These are phyloP conservation scores for Arthromyces matolae DNA, from an alignment of 768 basidiomycete genomes.

Conservation along the genomic window DNA sequence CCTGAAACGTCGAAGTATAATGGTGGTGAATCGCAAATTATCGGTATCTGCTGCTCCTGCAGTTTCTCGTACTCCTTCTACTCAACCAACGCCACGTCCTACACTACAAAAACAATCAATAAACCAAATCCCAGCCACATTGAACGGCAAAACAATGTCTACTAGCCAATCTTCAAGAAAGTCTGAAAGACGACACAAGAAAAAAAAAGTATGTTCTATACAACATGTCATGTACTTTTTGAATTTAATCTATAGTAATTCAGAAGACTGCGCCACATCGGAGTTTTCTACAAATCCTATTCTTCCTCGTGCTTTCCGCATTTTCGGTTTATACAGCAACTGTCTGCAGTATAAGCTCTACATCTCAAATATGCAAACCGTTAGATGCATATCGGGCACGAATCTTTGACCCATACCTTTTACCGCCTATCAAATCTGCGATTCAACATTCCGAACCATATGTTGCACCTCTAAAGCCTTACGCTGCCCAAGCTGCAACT, in stretches of 20 bases:
- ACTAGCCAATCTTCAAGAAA: slow-evolving; percentile 9
- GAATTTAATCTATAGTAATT: not conserved
- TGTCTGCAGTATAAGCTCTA: slow-evolving; percentile 44
- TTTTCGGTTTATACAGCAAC: slow-evolving; percentile 48
- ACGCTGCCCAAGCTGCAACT: slow-evolving; percentile 1
- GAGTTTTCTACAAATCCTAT: slow-evolving; percentile 1
- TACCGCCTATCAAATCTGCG: slow-evolving; percentile 55
- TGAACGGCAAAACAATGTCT: slow-evolving; percentile 17
- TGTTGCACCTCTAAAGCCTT: slow-evolving; percentile 7
- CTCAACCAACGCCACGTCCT: slow-evolving; percentile 39
- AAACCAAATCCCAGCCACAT: slow-evolving; percentile 13
- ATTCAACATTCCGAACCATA: slow-evolving; percentile 47
- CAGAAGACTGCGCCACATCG: not conserved
- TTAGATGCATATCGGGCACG: slow-evolving; percentile 56
- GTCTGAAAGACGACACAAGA: not conserved
- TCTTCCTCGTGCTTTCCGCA: slow-evolving; percentile 36
- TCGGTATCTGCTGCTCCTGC: slow-evolving; percentile 48
- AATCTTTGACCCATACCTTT: slow-evolving; percentile 67
- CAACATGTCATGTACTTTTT: not conserved
- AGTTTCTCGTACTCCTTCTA: slow-evolving; percentile 48
- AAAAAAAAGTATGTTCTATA: not conserved
- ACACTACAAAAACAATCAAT: slow-evolving; percentile 22
- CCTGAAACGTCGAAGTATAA: slow-evolving; percentile 19
- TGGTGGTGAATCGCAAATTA: slow-evolving; percentile 66
- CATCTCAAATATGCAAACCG: slow-evolving; percentile 49